These are phyloP conservation scores for Solanum paucissectum DNA, from an alignment of 257 asterid genomes.

Conservation along the genomic window DNA sequence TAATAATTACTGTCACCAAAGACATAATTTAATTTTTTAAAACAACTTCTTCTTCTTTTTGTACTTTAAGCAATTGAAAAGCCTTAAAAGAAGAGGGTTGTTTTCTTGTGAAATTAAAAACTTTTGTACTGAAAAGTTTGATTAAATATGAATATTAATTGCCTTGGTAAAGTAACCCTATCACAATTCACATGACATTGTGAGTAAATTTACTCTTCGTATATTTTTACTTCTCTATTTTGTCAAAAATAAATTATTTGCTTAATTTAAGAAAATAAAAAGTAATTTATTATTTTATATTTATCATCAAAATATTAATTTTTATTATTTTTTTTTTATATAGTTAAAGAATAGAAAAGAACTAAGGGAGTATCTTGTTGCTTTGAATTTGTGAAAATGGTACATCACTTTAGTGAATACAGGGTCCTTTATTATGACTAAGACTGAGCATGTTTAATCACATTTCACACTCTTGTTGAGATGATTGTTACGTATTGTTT, in stretches of 20 bases:
- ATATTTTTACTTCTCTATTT: not conserved
- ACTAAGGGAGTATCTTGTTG: not conserved
- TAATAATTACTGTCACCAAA: not conserved
- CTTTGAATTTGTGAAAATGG: not conserved
- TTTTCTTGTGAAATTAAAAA: not conserved
- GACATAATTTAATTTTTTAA: not conserved
- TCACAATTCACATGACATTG: not conserved
- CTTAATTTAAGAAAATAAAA: too few relatives aligned
- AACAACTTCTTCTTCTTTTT: not conserved
- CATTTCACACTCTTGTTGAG: not conserved
- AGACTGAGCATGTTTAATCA: not conserved
- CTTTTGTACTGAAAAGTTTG: not conserved
- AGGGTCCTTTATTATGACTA: not conserved
- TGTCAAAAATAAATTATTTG: too few relatives aligned
- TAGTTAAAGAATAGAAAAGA: too few relatives aligned
- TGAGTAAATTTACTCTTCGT: not conserved
- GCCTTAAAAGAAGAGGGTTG: not conserved
- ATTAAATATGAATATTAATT: not conserved
- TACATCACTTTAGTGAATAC: not conserved
- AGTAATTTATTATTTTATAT: too few relatives aligned
- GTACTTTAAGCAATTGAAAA: slow-evolving; percentile 4
- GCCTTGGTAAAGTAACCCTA: not conserved
- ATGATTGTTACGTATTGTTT: too few relatives aligned
- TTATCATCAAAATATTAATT: too few relatives aligned
- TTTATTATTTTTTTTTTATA: too few relatives aligned